Percentiles rank a stretch among this genome's conserved stretches.
These are phyloP conservation scores for Monosporascus sp. DNA, from an alignment of 2,329 filamentous ascomycete genomes.

Conservation along the genomic window DNA sequence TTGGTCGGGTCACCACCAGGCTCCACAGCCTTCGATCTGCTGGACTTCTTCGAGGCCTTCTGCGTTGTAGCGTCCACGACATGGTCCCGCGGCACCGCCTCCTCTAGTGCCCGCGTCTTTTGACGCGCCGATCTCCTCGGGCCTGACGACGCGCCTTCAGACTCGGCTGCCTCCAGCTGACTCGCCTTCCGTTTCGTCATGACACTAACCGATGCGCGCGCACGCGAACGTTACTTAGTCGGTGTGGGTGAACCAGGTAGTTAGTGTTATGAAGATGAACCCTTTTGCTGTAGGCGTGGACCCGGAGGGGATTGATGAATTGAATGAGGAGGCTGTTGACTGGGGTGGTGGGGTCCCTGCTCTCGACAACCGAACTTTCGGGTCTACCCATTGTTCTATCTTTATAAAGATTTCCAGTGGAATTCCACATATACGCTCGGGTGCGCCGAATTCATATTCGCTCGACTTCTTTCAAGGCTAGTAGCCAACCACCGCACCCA, in stretches of 20 bases:
- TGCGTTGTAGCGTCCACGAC: background rate
- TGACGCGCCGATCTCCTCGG: background rate
- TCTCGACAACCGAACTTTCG: background rate
- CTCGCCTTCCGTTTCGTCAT: background rate
- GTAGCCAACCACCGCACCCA: too few species aligned
- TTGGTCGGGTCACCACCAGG: too few species aligned
- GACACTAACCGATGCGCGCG: too few species aligned
- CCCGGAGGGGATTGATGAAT: background rate
- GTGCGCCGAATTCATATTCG: background rate
- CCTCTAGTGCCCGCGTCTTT: background rate
- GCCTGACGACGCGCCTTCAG: background rate
- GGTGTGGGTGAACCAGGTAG: too few species aligned
- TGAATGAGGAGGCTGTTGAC: background rate
- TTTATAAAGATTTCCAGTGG: background rate
- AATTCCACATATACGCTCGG: too few species aligned
- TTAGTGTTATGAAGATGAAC: too few species aligned
- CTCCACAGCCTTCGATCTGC: too few species aligned
- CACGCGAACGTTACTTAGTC: too few species aligned
- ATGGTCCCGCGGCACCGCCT: background rate
- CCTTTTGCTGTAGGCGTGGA: background rate
- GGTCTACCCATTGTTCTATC: background rate
- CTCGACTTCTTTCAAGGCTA: too few species aligned
- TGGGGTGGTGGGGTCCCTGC: background rate
- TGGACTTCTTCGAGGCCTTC: background rate
- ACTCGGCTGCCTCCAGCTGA: background rate